A percentile compares a stretch with the other conserved stretches of the same genome.
Evolutionary conservation across 441 rosid genomes (phyloP).

Genomic region (Syzygium syzygioides): DNA sequence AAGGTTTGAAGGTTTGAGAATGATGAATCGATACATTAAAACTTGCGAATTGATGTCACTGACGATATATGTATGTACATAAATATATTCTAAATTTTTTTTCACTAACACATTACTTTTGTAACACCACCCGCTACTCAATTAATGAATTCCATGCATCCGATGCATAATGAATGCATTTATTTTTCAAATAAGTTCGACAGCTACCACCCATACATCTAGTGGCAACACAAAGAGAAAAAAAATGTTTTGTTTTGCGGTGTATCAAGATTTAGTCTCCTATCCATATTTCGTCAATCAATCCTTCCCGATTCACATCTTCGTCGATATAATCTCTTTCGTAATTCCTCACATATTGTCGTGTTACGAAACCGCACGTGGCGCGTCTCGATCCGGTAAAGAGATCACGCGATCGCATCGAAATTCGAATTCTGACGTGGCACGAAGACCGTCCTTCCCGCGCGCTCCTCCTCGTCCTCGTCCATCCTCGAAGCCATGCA

Average conservation of each 20-base stretch:
- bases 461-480: not conserved
- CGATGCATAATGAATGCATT: rapidly evolving
- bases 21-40: not conserved
- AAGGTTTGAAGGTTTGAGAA: not conserved
- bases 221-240: rapidly evolving
- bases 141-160: not conserved
- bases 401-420: not conserved
- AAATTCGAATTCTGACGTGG: not conserved
- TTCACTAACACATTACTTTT: not conserved
- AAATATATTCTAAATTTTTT: not conserved
- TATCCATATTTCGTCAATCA: not conserved
- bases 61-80: not conserved
- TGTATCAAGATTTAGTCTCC: not conserved
- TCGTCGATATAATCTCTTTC: not conserved
- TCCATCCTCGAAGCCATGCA: not conserved
- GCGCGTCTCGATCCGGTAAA: not conserved
- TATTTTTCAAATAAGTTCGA: not conserved
- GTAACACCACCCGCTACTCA: rapidly evolving
- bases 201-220: rapidly evolving
- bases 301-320: rapidly evolving
- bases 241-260: not conserved
- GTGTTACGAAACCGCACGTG: not conserved
- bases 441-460: not conserved
- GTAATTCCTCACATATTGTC: no score
- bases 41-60: not conserved